Base-by-base conservation (phyloP, 495 filamentous ascomycete species). In the Staphylotrichum longicolle region DNA sequence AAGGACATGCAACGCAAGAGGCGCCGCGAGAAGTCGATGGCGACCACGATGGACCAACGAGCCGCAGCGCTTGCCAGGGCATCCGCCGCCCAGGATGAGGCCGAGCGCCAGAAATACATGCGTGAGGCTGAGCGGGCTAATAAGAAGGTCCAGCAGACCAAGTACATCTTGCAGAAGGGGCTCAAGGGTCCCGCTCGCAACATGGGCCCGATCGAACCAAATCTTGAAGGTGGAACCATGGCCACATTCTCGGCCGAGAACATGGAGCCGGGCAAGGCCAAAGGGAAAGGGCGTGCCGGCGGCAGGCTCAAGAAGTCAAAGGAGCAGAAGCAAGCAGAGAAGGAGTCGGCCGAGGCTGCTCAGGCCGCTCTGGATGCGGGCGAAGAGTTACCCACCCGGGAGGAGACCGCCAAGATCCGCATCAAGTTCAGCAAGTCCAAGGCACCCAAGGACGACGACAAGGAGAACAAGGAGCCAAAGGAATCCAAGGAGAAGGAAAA, bases 1-100 rank as follows among this genome's bases (percentile, higher is more conserved):
- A 99, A 99, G 78, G 94, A 98, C 64, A 96, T 97, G 89, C 94
- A 99, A 69, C 88, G 95, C 32, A 98, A 97, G 77, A 86, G 94
- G 32, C 87, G 94, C n/a, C 86, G 94, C 20, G 94, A 98, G 72
- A 96, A 96, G 76, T 96, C 94, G 10, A 88, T 96, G 71, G 88
- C 89, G 12, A 81, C 86, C 60, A 91, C 93, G 48, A 84, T 90
- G 68, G 87, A 92, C 66, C 93, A 96, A 75, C 90, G 93, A 64
- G 80, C 87, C 9, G 87, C 93, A 61, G 91, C 91, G 5, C 79
- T 95, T 51, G 80, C 85, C 53, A 87, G 88, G 56, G 91, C 92
- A 2, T 82, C 85, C 57, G 81, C 81, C 46, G 87, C 90, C 1
- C 80, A 87, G 63, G 90, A 96, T 70, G 87, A 91, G 40, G 83